Conservation (phyloP, 768 basidiomycete genomes). For the Boletus coccyginus region DNA sequence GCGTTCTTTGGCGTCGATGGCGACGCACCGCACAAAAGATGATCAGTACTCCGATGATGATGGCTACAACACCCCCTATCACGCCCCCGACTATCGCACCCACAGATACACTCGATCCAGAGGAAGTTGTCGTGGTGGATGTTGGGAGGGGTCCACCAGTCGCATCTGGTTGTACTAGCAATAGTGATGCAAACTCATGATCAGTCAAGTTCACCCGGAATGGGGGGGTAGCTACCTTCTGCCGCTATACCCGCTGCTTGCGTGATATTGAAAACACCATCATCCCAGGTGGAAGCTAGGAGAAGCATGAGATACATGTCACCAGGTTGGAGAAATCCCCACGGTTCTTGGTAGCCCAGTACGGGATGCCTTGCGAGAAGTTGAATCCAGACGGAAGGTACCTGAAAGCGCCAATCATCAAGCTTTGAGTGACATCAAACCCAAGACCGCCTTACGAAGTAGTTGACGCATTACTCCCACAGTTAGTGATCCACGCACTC, state of each 20-base stretch:
- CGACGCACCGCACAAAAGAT: conserved; percentile 9
- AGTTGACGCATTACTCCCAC: conserved; percentile 14
- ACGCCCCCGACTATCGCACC: conserved; percentile 24
- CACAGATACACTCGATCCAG: conserved; percentile 7
- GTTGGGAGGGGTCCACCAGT: conserved; percentile 14
- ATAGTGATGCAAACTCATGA: background rate
- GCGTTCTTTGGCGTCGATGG: conserved; percentile 4
- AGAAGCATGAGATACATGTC: background rate
- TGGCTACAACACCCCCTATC: conserved; percentile 11
- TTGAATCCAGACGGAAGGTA: conserved; percentile 20
- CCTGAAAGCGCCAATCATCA: conserved; percentile 6
- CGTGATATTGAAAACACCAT: conserved; percentile 11
- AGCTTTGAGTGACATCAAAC: background rate
- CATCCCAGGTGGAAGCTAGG: conserved; percentile 19
- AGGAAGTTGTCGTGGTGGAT: conserved; percentile 1
- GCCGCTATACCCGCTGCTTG: conserved; percentile 6
- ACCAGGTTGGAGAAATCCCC: background rate
- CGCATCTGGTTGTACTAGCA: conserved; percentile 14
- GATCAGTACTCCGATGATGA: conserved; percentile 16
- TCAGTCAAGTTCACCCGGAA: background rate
- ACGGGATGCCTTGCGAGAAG: conserved; percentile 19
- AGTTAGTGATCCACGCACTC: conserved; percentile 16
- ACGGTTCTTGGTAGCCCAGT: conserved; percentile 26
- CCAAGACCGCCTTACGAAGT: conserved; percentile 16
- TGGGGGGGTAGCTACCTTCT: conserved; percentile 7